A percentile compares a stretch with the other conserved stretches of the same genome.
phyloP scores from a whole-genome alignment of 352 stramenopile genomes.

The Globisporangium spiculum region DNA sequence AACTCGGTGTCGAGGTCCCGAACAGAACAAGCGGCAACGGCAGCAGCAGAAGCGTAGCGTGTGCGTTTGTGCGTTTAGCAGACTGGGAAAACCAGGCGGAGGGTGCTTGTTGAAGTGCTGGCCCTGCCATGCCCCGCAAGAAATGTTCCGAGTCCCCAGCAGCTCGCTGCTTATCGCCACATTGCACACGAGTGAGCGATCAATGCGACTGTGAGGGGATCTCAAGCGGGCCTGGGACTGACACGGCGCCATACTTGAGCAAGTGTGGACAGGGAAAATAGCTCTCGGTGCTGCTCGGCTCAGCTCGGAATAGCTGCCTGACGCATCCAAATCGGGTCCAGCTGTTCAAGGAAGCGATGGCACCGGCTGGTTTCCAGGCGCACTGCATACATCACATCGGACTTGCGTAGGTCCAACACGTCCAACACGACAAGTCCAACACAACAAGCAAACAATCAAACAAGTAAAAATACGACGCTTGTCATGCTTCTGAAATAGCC shows the following conservation, averaged over 20 bases:
- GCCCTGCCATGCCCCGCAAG: not conserved
- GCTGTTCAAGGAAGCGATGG: not conserved
- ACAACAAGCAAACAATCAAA: not conserved
- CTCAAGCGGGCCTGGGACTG: not conserved
- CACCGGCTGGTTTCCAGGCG: slow-evolving; percentile 1
- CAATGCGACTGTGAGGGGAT: not conserved
- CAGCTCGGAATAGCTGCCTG: not conserved
- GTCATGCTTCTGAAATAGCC: not conserved
- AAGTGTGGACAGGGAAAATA: not conserved
- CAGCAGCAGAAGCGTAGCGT: no score
- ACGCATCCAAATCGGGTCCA: not conserved
- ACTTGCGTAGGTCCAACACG: not conserved
- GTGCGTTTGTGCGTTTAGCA: not conserved
- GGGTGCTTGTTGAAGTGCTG: slow-evolving; percentile 2
- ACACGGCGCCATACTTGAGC: not conserved
- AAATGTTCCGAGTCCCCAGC: slow-evolving; percentile 6
- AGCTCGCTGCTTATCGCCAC: not conserved
- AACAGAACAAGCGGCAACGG: not conserved
- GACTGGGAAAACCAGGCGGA: not conserved
- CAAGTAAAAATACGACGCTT: not conserved
- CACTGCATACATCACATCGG: not conserved
- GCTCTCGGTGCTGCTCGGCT: not conserved
- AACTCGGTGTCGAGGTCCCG: not conserved
- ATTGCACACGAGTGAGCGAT: not conserved
- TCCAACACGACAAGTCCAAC: not conserved